Evolutionary conservation across 2,329 filamentous ascomycete genomes (phyloP).

Genomic region (Davidsoniella neocaledoniae): DNA sequence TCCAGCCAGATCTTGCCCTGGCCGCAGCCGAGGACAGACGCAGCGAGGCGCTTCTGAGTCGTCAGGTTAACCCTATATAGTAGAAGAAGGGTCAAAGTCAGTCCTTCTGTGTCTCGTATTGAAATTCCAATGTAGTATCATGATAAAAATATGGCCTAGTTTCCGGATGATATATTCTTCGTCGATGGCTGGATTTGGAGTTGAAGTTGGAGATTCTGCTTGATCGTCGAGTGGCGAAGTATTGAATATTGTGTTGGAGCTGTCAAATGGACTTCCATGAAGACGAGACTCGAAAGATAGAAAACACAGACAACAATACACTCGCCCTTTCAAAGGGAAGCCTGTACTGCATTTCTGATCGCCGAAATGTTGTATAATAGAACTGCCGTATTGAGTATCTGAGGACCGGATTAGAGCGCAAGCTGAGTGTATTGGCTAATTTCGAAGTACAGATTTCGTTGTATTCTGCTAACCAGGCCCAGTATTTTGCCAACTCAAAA

Average conservation of each 20-base stretch:
- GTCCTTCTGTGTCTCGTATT: slow-evolving; percentile 5
- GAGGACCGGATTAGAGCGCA: too few relatives aligned
- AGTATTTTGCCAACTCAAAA: too few relatives aligned
- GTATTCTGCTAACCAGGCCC: too few relatives aligned
- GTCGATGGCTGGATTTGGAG: background rate
- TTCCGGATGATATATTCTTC: background rate
- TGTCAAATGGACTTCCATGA: background rate
- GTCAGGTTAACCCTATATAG: slow-evolving; percentile 83
- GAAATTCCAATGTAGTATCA: background rate
- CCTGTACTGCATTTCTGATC: too few relatives aligned
- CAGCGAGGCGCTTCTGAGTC: slow-evolving; percentile 99
- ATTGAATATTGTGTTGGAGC: background rate
- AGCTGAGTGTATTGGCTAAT: too few relatives aligned
- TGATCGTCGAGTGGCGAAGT: background rate
- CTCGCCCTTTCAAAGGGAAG: too few relatives aligned
- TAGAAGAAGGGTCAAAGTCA: slow-evolving; percentile 14
- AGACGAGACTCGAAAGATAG: too few relatives aligned
- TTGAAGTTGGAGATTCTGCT: background rate
- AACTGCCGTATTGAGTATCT: too few relatives aligned
- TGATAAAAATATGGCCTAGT: background rate
- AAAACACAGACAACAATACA: too few relatives aligned
- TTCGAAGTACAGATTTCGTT: too few relatives aligned
- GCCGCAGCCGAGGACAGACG: slow-evolving; percentile 95
- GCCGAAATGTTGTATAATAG: too few relatives aligned
- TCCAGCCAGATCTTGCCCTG: slow-evolving; percentile 99